These are phyloP conservation scores for Geranium brycei DNA, from an alignment of 345 rosid species.

Conservation along the genomic window DNA sequence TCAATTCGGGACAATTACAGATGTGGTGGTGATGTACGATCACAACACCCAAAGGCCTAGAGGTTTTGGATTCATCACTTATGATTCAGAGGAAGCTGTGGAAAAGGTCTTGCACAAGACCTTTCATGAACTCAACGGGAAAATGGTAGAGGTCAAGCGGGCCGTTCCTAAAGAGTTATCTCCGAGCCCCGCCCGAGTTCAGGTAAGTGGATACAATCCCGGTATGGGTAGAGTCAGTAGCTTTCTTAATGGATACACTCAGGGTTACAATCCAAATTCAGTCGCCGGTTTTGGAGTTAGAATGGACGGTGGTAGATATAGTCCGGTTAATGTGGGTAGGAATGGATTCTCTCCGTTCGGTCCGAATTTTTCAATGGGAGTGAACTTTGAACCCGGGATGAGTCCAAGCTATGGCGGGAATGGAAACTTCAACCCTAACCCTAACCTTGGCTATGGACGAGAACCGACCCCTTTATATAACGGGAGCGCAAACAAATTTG, in stretches of 20 bases:
- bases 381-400: conserved; percentile 48
- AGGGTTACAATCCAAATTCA: conserved; percentile 43
- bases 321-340: conserved; percentile 49
- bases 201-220: conserved; percentile 40
- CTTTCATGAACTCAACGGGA: conserved; percentile 69
- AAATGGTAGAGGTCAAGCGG: conserved; percentile 86
- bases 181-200: conserved; percentile 52
- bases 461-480: conserved; percentile 39
- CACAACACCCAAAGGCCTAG: conserved; percentile 73
- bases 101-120: conserved; percentile 51
- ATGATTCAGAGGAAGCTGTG: conserved; percentile 63
- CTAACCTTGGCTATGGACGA: conserved; percentile 43
- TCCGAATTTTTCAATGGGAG: conserved; percentile 43
- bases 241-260: conserved; percentile 39
- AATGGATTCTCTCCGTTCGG: conserved; percentile 51
- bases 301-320: conserved; percentile 75
- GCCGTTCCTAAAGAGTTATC: conserved; percentile 89
- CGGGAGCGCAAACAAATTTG: conserved; percentile 35
- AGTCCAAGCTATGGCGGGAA: conserved; percentile 43
- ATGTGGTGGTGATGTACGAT: conserved; percentile 80
- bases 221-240: conserved; percentile 48
- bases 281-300: conserved; percentile 53
- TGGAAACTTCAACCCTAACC: conserved; percentile 31
- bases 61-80: conserved; percentile 73
- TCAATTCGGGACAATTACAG: conserved; percentile 65